Evolutionary conservation across 1,284 basidiomycete genomes (phyloP).

Genomic region (Cystobasidium slooffiae): DNA sequence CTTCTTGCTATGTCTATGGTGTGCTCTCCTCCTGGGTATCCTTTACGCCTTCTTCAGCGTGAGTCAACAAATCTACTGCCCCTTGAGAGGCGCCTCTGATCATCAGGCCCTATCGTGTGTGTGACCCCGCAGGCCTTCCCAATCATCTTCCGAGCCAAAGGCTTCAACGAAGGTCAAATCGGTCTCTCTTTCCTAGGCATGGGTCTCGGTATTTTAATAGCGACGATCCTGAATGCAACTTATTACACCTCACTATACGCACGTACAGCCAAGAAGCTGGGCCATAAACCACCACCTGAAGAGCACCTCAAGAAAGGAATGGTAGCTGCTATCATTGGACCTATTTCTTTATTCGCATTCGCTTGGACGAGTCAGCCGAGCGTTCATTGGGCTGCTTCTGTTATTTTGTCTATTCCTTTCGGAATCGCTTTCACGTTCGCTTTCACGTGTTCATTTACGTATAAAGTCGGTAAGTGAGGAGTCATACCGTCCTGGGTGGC

Average conservation of each 20-base stretch:
- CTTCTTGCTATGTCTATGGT: constrained; percentile 67
- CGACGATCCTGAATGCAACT: constrained; percentile 64
- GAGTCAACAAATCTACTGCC: background rate
- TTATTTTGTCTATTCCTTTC: constrained; percentile 60
- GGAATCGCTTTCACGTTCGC: constrained; percentile 67
- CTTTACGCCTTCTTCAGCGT: constrained; percentile 72
- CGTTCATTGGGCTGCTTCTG: constrained; percentile 31
- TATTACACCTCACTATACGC: constrained; percentile 62
- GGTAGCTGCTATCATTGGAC: constrained; percentile 69
- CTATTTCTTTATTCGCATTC: constrained; percentile 57
- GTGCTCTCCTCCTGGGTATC: constrained; percentile 70
- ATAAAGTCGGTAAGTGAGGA: constrained; percentile 32
- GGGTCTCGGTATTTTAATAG: constrained; percentile 68
- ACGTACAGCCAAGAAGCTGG: constrained; percentile 55
- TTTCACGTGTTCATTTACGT: constrained; percentile 63
- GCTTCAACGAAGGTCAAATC: constrained; percentile 64
- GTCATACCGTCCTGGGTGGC: no score
- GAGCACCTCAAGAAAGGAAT: constrained; percentile 68
- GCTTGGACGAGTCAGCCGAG: constrained; percentile 33
- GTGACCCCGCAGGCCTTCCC: constrained; percentile 65
- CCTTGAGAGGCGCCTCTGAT: constrained; percentile 62
- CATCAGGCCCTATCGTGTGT: background rate
- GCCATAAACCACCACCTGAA: constrained; percentile 68
- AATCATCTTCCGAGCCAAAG: constrained; percentile 67
- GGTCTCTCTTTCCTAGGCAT: constrained; percentile 74